A percentile compares a stretch with the other conserved stretches of the same genome.
Evolutionary conservation across 164 flowering plant genomes (phyloP).

Genomic region (Sedum album): DNA sequence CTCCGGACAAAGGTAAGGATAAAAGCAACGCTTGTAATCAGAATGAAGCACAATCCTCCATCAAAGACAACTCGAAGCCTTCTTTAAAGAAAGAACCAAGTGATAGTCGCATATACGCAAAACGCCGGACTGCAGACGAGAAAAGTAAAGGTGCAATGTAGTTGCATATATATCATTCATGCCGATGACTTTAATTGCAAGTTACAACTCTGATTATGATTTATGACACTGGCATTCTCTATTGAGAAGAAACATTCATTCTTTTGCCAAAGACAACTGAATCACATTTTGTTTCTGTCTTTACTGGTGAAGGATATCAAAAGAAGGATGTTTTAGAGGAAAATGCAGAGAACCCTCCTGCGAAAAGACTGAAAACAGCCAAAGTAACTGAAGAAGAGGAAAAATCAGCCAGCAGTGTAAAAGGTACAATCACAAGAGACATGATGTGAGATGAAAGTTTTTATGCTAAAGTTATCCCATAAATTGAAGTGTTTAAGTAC

Average conservation of each 20-base stretch:
- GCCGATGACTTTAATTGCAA: background rate
- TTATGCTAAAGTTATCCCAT: background rate
- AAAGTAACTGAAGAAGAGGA: background rate
- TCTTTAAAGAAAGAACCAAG: slow-evolving; percentile 1
- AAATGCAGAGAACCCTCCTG: background rate
- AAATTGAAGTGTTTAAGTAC: background rate
- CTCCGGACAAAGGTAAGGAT: background rate
- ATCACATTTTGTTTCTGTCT: background rate
- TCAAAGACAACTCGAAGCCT: background rate
- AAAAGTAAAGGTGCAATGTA: background rate
- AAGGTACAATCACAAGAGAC: background rate
- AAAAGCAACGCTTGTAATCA: background rate
- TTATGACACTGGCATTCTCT: background rate
- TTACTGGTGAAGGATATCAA: background rate
- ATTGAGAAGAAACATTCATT: background rate
- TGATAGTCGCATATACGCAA: background rate
- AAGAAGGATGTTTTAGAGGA: background rate
- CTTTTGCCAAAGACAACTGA: background rate
- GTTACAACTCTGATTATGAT: background rate
- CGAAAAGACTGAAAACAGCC: background rate
- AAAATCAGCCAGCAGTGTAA: background rate
- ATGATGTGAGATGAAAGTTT: background rate
- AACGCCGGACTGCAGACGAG: background rate
- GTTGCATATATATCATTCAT: background rate
- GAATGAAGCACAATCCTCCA: background rate